Percentiles rank a stretch among this genome's conserved stretches.
Conservation (phyloP, 2,329 filamentous ascomycete genomes). For the Hymenoscyphus fraxineus region DNA sequence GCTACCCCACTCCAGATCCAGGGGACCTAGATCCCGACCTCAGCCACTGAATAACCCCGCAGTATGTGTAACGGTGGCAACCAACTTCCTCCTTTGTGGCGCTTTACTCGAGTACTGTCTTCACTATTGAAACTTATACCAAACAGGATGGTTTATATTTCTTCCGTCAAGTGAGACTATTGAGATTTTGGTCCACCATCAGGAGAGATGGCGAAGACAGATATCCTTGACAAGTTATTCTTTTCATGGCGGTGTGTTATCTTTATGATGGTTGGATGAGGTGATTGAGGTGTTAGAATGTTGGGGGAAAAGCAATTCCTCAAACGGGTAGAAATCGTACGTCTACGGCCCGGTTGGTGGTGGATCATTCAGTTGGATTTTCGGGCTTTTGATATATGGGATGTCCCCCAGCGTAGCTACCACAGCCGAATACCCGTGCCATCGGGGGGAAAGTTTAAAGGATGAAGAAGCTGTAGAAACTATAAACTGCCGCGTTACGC, state of each 20-base stretch:
- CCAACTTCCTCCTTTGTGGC: not conserved
- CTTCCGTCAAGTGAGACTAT: not conserved
- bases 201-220: not conserved
- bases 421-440: no score
- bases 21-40: not conserved
- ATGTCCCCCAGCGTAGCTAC: no score
- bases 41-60: constrained; percentile 1
- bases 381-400: no score
- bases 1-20: not conserved
- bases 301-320: not conserved
- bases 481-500: no score
- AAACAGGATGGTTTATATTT: not conserved
- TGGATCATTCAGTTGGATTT: no score
- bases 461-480: no score
- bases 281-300: not conserved
- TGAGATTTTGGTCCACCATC: not conserved
- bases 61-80: not conserved
- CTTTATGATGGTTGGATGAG: not conserved
- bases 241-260: not conserved
- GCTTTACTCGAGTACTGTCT: not conserved
- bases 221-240: not conserved
- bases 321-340: not conserved
- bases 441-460: no score
- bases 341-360: not conserved
- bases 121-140: not conserved